These are phyloP conservation scores for Yamagishiella unicocca DNA, from an alignment of 139 green algal species.

Conservation along the genomic window DNA sequence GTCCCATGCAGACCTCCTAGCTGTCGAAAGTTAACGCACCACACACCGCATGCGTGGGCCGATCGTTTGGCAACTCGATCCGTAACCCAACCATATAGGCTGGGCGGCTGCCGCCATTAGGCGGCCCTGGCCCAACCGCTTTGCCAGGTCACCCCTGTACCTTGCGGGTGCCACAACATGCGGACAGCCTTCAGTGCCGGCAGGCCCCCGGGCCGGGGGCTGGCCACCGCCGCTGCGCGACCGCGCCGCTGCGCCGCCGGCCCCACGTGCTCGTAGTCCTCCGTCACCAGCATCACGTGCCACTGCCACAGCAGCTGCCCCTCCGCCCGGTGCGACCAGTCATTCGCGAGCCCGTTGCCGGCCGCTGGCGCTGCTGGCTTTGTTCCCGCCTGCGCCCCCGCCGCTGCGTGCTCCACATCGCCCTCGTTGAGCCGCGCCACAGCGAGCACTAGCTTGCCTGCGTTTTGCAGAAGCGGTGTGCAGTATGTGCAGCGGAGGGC, in stretches of 20 bases:
- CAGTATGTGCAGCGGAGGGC: no score
- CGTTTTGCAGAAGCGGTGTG: no score
- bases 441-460: conserved; percentile 23
- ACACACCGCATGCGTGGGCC: no score
- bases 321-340: not conserved
- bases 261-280: conserved; percentile 1
- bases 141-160: no score
- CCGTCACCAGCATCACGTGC: not conserved
- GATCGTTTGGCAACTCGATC: no score
- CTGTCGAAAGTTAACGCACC: no score
- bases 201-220: not conserved
- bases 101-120: no score
- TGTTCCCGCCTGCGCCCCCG: no score
- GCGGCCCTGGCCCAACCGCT: no score
- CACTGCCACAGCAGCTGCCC: conserved; percentile 8
- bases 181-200: not conserved
- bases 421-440: not conserved
- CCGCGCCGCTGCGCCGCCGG: not conserved
- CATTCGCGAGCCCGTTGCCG: not conserved
- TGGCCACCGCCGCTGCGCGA: not conserved
- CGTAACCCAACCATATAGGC: no score
- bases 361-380: not conserved
- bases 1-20: no score
- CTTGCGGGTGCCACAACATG: conserved; percentile 29
- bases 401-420: no score